Evolutionary conservation across 1,284 basidiomycete genomes (phyloP), one percentile per base, ranked within the genome.

Genomic region (Heterobasidion occidentale): DNA sequence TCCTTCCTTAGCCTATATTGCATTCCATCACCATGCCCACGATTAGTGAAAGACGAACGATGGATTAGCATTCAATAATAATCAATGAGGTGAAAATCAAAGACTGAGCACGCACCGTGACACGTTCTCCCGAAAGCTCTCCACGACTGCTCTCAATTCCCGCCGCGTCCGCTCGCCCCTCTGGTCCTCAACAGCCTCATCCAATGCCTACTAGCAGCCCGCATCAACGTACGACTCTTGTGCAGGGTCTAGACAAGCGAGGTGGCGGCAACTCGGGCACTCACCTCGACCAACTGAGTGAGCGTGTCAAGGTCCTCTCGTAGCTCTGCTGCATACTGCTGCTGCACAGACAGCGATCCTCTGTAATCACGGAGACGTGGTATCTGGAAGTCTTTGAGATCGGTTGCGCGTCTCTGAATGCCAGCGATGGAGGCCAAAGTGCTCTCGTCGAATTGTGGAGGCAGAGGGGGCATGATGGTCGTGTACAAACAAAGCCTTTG

Each of bases 221-320:
- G 27, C 27, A 27, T 27, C 27, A 27, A 27, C 27, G 27, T 27
- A 27, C 27, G 4, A 54, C 12, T 36, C 33, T 52, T 36, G 47
- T 14, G 35, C 19, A n/a, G 6, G 9, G 4, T 44, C 44, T 6
- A 5, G 7, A 27, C 33, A 54, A 17, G 38, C 5, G 8, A 14
- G 46, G 34, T n/a, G 8, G 15, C n/a, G 12, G 11, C 12, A 1
- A 9, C 45, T 46, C 34, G 57, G 5, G 11, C 44, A 64, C 82
- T 61, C 63, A 92, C 92, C 76, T 93, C 86, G 12, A 94, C 71
- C 57, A 86, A 80, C 47, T 74, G 75, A 3, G 77, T 73, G 36
- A 90, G 77, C 0, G 69, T 65, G 48, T 86, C 84, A 12, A 92
- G 71, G 63, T 94, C 92, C 55, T 87, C 84, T 36, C 88, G 76